Evolutionary conservation across 768 basidiomycete species (phyloP), one percentile per base, ranked within the genome.

Genomic region (Chalciporus chontae): DNA sequence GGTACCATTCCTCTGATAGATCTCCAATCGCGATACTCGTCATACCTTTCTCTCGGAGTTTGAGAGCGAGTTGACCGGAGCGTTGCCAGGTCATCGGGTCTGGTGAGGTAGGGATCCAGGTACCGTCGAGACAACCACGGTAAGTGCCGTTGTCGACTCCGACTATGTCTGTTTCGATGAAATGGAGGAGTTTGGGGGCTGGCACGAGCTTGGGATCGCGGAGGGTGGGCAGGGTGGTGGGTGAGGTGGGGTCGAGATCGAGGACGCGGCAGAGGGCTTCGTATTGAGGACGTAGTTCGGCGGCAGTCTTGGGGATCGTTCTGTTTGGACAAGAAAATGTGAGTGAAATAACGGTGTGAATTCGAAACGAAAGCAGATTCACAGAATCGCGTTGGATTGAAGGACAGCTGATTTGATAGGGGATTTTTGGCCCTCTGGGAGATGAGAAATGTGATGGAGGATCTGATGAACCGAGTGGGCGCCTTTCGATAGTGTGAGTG

Each of bases 321-420:
- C 79, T 79, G 60, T 39, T 41, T 6, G 26, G 7, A 26, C 7
- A 8, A 26, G 26, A 2, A n/a, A n/a, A 26, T 41, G n/a, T 17
- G 4, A 32, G 26, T n/a, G n/a, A 21, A 21, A 8, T 7, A 4
- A n/a, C 7, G 2, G 21, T 14, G 1, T 40, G 19, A 39, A 15
- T 29, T 18, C 40, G 1, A 26, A 3, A 11, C 13, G 31, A 40
- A 19, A 40, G 11, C 45, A 41, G 6, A 67, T 80, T 45, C 56
- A 85, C 80, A 84, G 58, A 24, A 91, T 84, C 0, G 84, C 82
- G 57, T 91, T 91, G 4, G 87, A 90, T 60, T 87, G 83, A 17
- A 88, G 62, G 8, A 78, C 62, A 9, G 84, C 87, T 11, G 83
- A 81, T 23, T 73, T 73, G 59, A 90, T 85, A 1, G 88, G 88